Evolutionary conservation across 1,139 yeast species (phyloP), one percentile per base, ranked within the genome.

Genomic region (Hanseniaspora uvarum): DNA sequence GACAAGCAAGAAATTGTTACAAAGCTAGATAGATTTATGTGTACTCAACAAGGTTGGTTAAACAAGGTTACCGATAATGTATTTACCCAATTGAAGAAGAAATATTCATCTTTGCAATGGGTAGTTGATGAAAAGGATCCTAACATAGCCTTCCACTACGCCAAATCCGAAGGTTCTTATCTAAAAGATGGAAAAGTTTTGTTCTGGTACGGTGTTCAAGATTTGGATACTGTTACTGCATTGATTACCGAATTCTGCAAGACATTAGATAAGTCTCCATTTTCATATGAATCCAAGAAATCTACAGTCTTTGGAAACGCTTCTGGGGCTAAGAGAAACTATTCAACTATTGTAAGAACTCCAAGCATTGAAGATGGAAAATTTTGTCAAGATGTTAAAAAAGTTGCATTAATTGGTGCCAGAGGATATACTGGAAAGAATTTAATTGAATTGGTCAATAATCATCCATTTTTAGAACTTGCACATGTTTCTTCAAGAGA

Each of bases 371-470:
- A 89, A 12, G 73, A 75, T 55, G 94, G 87, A 36, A 68, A 78
- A 47, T 85, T 81, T 70, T 73, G 75, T 46, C 68, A 72, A 52
- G 78, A 78, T 57, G 73, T 86, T 39, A 80, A 79, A 57, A 64
- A 68, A 57, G 89, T 94, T 50, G 98, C 96, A 1, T 77, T 92
- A 62, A 89, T 92, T 65, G 99, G 99, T 62, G 99, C 98, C 41
- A 83, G 99, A 72, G 99, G 99, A 40, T 87, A 80, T 71, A 89
- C 97, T 31, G 99, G 98, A 34, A 95, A 86, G 71, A 92, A 92
- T 62, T 77, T 92, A 68, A 87, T 92, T 61, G 79, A 83, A 50
- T 75, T 92, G 72, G 85, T 92, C 60, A 87, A 92, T 69, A 72
- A 76, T 55, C 99, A 92, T 70, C 95, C 95, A 51, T 79, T 79